Base-by-base conservation (phyloP, 768 basidiomycete species). In the Hydnomerulius pinastri region DNA sequence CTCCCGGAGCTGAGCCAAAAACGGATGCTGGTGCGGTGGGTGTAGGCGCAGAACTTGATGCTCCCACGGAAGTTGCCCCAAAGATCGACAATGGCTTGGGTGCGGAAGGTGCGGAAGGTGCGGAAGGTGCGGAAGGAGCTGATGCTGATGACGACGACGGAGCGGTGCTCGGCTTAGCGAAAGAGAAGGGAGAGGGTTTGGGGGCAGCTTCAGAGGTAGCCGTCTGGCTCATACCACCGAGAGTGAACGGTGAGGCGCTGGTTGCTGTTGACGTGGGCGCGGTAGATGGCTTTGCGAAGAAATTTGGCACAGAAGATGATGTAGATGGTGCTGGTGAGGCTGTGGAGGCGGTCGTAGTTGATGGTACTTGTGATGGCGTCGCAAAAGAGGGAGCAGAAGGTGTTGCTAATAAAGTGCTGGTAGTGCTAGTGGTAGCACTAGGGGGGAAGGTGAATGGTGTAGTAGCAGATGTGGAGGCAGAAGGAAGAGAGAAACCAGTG, bases 251-350 rank as follows among this genome's bases (percentile, higher is more conserved):
- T 24, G 21, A 60, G 35, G 46, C 15, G 7, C 39, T n/a, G 30
- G 56, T 24, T n/a, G 44, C 35, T 8, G 53, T 23, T 17, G 50
- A 27, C 5, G 33, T 23, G 32, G 52, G 15, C 21, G 36, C 49
- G 59, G 54, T 27, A 27, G 47, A 21, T 23, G 64, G 66, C 46
- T 75, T 70, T 21, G 53, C 54, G 33, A 71, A 68, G 53, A 70
- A 66, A 48, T 65, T 69, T 24, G 71, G 61, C 20, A 62, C 42
- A 17, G 57, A 27, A 6, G 56, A 29, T 18, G 57, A 43, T 43
- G 57, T 47, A 20, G 52, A 15, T n/a, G 43, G 1, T 29, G 54
- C 18, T 18, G 38, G 15, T 17, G 57, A 23, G n/a, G 37, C 29
- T 24, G 48, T 43, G 10, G 43, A 18, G 29, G 45, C 18, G 29